Evolutionary conservation across 2,329 filamentous ascomycete species (phyloP).

Genomic region (Cytospora piceae): DNA sequence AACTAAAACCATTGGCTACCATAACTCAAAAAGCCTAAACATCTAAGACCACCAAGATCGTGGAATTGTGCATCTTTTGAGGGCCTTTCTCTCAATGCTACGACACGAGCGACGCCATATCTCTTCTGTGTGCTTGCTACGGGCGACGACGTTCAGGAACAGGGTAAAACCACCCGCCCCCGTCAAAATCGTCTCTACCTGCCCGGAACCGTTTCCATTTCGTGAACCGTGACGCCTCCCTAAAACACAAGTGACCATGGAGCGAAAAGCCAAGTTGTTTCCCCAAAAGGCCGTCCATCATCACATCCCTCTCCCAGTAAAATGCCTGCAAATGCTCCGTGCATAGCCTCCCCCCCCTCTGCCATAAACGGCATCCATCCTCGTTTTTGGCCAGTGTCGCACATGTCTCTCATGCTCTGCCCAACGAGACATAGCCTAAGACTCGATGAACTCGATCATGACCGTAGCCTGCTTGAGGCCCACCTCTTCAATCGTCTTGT

Average conservation of each 20-base stretch:
- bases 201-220: constrained; percentile 12
- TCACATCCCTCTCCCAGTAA: neutral
- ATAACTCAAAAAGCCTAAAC: constrained; percentile 9
- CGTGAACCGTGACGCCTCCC: constrained; percentile 22
- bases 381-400: neutral
- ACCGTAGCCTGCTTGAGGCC: constrained; percentile 91
- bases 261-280: neutral
- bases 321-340: neutral
- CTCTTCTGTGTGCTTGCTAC: constrained; percentile 14
- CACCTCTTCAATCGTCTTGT: constrained; percentile 75
- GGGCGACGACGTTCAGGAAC: constrained; percentile 1
- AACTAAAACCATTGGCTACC: constrained; percentile 6
- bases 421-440: neutral
- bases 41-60: neutral
- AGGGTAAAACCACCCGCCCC: neutral
- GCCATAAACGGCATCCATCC: neutral
- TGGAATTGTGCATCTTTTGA: neutral
- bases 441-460: constrained; percentile 75
- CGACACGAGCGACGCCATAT: constrained; percentile 3
- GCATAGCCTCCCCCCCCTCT: neutral
- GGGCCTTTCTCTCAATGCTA: neutral
- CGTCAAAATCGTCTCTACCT: constrained; percentile 32
- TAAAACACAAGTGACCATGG: neutral
- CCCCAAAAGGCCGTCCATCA: neutral
- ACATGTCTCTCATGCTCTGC: neutral